A percentile compares a stretch with the other conserved stretches of the same genome.
Evolutionary conservation across 768 basidiomycete species (phyloP).

Genomic region (Dioszegia crocea): DNA sequence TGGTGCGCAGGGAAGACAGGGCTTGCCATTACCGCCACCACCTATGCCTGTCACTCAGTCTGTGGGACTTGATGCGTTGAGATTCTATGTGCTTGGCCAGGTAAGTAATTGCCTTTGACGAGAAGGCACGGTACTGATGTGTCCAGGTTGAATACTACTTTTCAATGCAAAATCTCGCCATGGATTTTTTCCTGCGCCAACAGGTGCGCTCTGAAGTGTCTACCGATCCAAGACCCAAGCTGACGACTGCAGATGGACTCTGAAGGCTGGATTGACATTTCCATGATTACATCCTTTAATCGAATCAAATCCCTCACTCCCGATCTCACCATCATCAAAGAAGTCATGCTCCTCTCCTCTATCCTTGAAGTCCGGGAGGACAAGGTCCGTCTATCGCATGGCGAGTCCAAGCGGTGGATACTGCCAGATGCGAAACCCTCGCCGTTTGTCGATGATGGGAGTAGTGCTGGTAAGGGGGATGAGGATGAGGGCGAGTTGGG

Average conservation of each 20-base stretch:
- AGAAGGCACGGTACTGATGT: constrained; percentile 8
- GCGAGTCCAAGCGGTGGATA: constrained; percentile 61
- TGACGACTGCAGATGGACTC: constrained; percentile 69
- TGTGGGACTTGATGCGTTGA: constrained; percentile 58
- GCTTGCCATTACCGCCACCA: constrained; percentile 30
- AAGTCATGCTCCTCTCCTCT: constrained; percentile 64
- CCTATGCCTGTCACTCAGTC: constrained; percentile 48
- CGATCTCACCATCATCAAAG: constrained; percentile 59
- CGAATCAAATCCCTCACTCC: constrained; percentile 67
- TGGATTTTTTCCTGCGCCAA: constrained; percentile 75
- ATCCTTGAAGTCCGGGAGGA: constrained; percentile 64
- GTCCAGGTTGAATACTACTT: constrained; percentile 84
- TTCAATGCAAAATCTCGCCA: constrained; percentile 81
- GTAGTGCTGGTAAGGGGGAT: background rate
- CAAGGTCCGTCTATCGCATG: constrained; percentile 63
- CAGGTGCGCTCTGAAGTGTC: constrained; percentile 57
- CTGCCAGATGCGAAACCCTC: constrained; percentile 60
- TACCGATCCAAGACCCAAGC: background rate
- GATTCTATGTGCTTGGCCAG: constrained; percentile 65
- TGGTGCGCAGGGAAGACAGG: constrained; percentile 3
- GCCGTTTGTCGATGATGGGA: constrained; percentile 3
- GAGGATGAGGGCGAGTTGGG: background rate
- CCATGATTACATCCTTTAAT: constrained; percentile 80
- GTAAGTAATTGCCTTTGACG: constrained; percentile 16
- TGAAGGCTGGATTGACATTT: constrained; percentile 77